Conservation (phyloP, 148 eudicot genomes). For the Chenopodium formosanum region DNA sequence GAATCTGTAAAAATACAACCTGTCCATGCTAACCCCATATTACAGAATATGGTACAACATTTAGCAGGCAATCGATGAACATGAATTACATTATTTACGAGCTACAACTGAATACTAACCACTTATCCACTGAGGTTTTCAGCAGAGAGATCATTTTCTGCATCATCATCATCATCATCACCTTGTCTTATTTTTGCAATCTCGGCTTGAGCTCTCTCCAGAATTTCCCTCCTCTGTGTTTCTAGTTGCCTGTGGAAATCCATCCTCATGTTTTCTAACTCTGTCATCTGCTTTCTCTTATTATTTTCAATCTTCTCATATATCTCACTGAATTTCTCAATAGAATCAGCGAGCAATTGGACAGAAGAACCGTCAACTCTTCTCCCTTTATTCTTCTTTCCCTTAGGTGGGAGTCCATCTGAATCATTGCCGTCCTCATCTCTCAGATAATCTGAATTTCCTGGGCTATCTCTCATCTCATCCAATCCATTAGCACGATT, state of each 20-base stretch:
- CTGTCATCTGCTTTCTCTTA: constrained; percentile 56
- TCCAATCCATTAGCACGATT: constrained; percentile 58
- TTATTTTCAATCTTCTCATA: constrained; percentile 59
- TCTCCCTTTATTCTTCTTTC: constrained; percentile 28
- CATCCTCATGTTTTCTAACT: constrained; percentile 72
- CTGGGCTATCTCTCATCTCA: constrained; percentile 63
- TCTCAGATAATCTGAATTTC: constrained; percentile 39
- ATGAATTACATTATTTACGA: constrained; percentile 32
- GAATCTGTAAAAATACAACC: neutral
- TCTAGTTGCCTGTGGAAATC: constrained; percentile 71
- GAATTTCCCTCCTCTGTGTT: constrained; percentile 54
- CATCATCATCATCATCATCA: constrained; percentile 37
- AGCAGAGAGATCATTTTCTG: constrained; percentile 50
- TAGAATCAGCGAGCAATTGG: constrained; percentile 67
- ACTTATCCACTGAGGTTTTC: constrained; percentile 44
- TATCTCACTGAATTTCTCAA: constrained; percentile 58
- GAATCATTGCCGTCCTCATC: constrained; percentile 38
- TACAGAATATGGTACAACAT: constrained; percentile 17
- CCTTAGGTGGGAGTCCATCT: constrained; percentile 51
- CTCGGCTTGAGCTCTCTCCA: constrained; percentile 66
- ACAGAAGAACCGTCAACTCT: constrained; percentile 36
- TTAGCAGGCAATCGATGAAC: constrained; percentile 4
- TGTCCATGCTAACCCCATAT: neutral
- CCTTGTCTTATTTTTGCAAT: constrained; percentile 56
- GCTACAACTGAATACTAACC: constrained; percentile 3